Base-by-base conservation (phyloP, 208 protist genomes). In the Acanthamoeba sp. region DNA sequence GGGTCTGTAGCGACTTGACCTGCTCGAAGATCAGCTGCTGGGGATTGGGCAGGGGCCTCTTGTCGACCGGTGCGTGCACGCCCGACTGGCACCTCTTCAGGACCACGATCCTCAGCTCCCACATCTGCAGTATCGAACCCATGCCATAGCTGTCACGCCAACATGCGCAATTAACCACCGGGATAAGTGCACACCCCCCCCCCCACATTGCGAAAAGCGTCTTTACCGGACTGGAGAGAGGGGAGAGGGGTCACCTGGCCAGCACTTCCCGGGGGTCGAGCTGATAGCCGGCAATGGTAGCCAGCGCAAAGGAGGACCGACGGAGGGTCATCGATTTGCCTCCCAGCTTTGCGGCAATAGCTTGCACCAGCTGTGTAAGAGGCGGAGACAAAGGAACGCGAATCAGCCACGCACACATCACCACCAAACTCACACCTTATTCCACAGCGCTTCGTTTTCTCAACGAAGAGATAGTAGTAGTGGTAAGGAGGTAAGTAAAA, bases 21-120 rank as follows among this genome's bases (percentile, higher is more conserved):
- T 80, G 69, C 69, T 80, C 69, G 69, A 45, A 38, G 36, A 80
- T 80, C 36, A 80, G 69, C 36, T 50, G 69, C 69, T 80, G 69
- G 22, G 69, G 69, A 22, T 80, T 80, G 69, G 69, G 69, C 34
- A 80, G 69, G 12, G 69, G 69, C 69, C 48, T 80, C 69, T 80
- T 80, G 69, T 80, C 69, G 36, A 48, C 59, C 0, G n/a, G 7
- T 7, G 59, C 59, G 59, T 66, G 69, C 2, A 80, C 36, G 20
- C 36, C 32, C 5, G 69, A 80, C 18, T n/a, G 4, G 32, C 69
- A 32, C 36, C 38, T 9, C 69, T 80, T 80, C 27, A 80, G 36
- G 3, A 80, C 20, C 69, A 80, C 69, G 34, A 80, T 80, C 69
- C 14, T 80, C 18, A 80, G 69, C 38, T 80, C 69, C 69, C 69